Conservation (phyloP, 176 grass and related monocot species). For the Puccinellia tenuiflora region DNA sequence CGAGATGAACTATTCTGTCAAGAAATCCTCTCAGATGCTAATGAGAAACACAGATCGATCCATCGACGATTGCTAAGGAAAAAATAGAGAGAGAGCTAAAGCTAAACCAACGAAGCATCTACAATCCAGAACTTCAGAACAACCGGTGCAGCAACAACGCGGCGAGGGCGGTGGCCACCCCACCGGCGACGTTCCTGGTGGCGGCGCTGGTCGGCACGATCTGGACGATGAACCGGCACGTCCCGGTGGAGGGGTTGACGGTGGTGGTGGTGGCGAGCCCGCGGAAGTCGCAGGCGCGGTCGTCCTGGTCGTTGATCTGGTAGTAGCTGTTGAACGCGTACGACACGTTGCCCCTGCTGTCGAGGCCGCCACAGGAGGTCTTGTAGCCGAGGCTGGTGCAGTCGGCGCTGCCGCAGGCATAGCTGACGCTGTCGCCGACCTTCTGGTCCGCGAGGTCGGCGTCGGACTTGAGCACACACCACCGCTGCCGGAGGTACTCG, state of each 20-base stretch:
- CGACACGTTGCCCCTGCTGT: conserved; percentile 65
- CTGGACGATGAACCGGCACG: conserved; percentile 57
- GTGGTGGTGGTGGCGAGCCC: conserved; percentile 49
- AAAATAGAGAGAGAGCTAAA: neutral
- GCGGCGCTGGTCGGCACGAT: conserved; percentile 17
- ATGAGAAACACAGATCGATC: neutral
- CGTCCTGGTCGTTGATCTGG: conserved; percentile 75
- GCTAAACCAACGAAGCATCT: neutral
- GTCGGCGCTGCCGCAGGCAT: conserved; percentile 62
- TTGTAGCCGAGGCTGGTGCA: conserved; percentile 79
- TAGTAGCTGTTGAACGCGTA: conserved; percentile 78
- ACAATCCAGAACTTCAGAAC: neutral
- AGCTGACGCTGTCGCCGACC: conserved; percentile 56
- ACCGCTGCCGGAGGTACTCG: conserved; percentile 40
- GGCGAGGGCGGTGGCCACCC: neutral
- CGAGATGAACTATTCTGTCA: neutral
- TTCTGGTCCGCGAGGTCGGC: conserved; percentile 32
- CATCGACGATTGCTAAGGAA: neutral
- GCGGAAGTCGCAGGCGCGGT: conserved; percentile 53
- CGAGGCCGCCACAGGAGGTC: conserved; percentile 62
- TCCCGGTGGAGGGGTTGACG: conserved; percentile 38
- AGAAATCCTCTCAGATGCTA: neutral
- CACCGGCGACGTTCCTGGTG: neutral
- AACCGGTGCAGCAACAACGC: neutral
- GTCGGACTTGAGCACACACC: conserved; percentile 68